Percentiles rank a stretch among this genome's conserved stretches.
Evolutionary conservation across 2,329 filamentous ascomycete species (phyloP).

Genomic region (Fusarium agapanthi): DNA sequence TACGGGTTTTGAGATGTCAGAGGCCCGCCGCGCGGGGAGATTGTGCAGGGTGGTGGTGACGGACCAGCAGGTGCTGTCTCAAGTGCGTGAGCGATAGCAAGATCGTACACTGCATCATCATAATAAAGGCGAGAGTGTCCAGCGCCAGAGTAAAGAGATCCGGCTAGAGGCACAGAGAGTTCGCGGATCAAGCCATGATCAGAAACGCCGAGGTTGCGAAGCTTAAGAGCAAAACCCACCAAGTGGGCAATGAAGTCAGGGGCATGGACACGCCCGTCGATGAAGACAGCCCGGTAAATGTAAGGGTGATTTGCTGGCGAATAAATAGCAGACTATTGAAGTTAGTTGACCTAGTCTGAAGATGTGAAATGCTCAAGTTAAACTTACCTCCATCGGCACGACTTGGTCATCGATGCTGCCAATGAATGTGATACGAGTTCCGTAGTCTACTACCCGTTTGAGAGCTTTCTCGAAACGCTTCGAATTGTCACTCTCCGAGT

Average conservation of each 20-base stretch:
- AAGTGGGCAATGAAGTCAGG: slow-evolving; percentile 94
- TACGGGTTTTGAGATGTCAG: slow-evolving; percentile 78
- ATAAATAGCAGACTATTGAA: slow-evolving; percentile 80
- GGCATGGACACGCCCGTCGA: slow-evolving; percentile 90
- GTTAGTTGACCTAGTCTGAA: slow-evolving; percentile 28
- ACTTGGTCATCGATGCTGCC: slow-evolving; percentile 98
- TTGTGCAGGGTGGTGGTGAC: slow-evolving; percentile 43
- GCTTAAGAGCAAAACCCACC: slow-evolving; percentile 90
- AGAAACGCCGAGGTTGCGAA: slow-evolving; percentile 90
- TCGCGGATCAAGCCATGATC: slow-evolving; percentile 95
- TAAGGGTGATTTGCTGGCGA: slow-evolving; percentile 88
- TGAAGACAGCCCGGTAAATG: slow-evolving; percentile 94
- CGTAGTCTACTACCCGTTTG: slow-evolving; percentile 77
- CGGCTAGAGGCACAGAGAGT: slow-evolving; percentile 85
- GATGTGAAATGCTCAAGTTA: neutral
- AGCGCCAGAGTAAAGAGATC: slow-evolving; percentile 89
- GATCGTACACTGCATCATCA: slow-evolving; percentile 83
- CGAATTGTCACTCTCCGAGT: slow-evolving; percentile 82
- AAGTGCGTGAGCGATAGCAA: slow-evolving; percentile 76
- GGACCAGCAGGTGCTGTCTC: slow-evolving; percentile 70
- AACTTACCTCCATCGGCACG: slow-evolving; percentile 82
- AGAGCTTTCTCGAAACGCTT: slow-evolving; percentile 82
- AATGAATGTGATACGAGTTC: slow-evolving; percentile 84
- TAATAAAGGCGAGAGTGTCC: slow-evolving; percentile 95
- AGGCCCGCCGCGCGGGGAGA: slow-evolving; percentile 40